Evolutionary conservation across 805 yeast genomes (phyloP).

Genomic region (Cyberlindnera galapagoensis): DNA sequence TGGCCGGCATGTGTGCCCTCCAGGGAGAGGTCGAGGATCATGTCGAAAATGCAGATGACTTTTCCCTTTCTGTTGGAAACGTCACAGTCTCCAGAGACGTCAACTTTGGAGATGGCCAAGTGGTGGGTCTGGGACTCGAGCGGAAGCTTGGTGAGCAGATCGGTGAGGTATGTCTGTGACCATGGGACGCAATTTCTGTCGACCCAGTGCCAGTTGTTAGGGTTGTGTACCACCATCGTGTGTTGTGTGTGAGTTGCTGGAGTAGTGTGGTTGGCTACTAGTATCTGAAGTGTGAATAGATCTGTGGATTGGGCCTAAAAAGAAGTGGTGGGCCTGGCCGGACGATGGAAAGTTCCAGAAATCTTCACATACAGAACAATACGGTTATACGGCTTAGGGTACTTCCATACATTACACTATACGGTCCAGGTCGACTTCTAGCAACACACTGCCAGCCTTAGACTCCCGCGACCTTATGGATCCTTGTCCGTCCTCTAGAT

Average conservation of each 20-base stretch:
- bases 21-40: conserved; percentile 45
- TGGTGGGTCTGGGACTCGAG: conserved; percentile 12
- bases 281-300: no score
- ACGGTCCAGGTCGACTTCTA: conserved; percentile 23
- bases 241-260: not conserved
- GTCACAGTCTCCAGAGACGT: conserved; percentile 67
- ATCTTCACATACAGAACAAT: no score
- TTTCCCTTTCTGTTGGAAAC: conserved; percentile 82
- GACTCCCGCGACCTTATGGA: conserved; percentile 11
- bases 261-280: no score
- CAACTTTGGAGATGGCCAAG: conserved; percentile 32
- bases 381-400: no score
- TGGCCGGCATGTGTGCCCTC: conserved; percentile 29
- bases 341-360: no score
- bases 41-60: conserved; percentile 68
- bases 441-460: conserved; percentile 17
- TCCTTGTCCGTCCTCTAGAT: conserved; percentile 5
- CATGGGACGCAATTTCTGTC: conserved; percentile 63
- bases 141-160: conserved; percentile 26
- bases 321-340: no score
- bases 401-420: no score
- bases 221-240: conserved; percentile 60
- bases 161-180: conserved; percentile 46
- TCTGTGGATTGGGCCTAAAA: no score
- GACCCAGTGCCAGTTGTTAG: conserved; percentile 76